These are phyloP conservation scores for Microthlaspi erraticum DNA, from an alignment of 345 rosid genomes.

Conservation along the genomic window DNA sequence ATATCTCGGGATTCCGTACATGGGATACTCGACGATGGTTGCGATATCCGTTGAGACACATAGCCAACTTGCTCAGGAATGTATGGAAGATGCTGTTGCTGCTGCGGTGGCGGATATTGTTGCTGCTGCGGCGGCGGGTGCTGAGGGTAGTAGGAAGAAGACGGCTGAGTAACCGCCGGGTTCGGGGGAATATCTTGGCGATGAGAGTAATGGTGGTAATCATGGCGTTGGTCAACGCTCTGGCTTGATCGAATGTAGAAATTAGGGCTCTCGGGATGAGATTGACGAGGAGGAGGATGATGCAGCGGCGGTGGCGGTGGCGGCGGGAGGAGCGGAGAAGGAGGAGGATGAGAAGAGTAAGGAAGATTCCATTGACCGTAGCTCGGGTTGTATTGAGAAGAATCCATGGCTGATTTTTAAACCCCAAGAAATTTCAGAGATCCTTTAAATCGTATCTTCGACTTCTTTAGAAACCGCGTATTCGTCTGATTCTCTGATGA, in stretches of 20 bases:
- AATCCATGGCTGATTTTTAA: slow-evolving; percentile 50
- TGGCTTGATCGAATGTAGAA: slow-evolving; percentile 28
- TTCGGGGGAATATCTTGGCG: slow-evolving; percentile 40
- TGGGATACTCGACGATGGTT: slow-evolving; percentile 32
- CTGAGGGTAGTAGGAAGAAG: slow-evolving; percentile 40
- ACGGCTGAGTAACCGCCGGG: slow-evolving; percentile 24
- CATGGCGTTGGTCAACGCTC: slow-evolving; percentile 18
- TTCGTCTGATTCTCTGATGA: slow-evolving; percentile 17
- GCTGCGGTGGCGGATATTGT: slow-evolving; percentile 40
- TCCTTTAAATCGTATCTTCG: neutral
- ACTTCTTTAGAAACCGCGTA: slow-evolving; percentile 10
- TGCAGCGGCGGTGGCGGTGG: slow-evolving; percentile 37
- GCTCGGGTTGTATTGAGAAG: slow-evolving; percentile 48
- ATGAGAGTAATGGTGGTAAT: slow-evolving; percentile 39
- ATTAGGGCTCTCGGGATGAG: slow-evolving; percentile 44
- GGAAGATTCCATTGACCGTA: slow-evolving; percentile 53
- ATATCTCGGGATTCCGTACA: slow-evolving; percentile 40
- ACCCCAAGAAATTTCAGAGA: neutral
- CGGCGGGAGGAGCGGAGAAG: slow-evolving; percentile 33
- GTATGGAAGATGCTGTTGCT: slow-evolving; percentile 37
- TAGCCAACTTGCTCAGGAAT: slow-evolving; percentile 48
- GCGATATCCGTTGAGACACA: slow-evolving; percentile 41
- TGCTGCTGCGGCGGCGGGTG: slow-evolving; percentile 37
- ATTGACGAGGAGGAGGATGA: slow-evolving; percentile 34
- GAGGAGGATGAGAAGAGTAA: slow-evolving; percentile 46